Base-by-base conservation (phyloP, 2,329 filamentous ascomycete species). In the Cadophora malorum region DNA sequence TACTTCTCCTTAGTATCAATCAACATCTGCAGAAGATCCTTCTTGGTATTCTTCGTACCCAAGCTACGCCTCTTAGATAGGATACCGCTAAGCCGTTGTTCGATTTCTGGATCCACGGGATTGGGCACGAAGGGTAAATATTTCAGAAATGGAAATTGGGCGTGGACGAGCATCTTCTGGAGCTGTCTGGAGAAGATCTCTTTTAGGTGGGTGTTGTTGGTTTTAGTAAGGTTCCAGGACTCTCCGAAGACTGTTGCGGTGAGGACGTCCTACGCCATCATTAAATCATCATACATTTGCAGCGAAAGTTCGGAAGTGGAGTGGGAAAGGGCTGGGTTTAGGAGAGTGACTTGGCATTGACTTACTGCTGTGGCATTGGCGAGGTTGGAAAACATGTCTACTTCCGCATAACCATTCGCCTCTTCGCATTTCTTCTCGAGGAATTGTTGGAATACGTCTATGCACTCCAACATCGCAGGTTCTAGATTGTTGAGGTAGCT, bases 1-100 rank as follows among this genome's bases (percentile, higher is more conserved):
- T 55, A 55, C 52, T 55, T 55, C 25, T 55, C 53, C 47, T 72
- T 65, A 9, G 64, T 66, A 53, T 73, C 70, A 16, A 73, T 53
- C 33, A 73, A 69, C 14, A 72, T 69, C 49, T 72, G 71, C 8
- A 70, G 56, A 0, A 72, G 55, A 65, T 73, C 70, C n/a, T 67
- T 67, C 25, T 68, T 64, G 19, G 21, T 23, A 7, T 59, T 31
- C 19, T 38, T 49, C 25, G 68, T 62, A 33, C 23, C 52, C 16
- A 55, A 31, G 14, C 53, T 33, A n/a, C 68, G 55, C 23, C 70
- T 60, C 14, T 65, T 67, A 8, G 67, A 52, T 8, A 70, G 59
- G 9, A 70, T 69, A 10, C 33, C 47, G 31, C 67, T 64, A 7
- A 67, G 68, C 41, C 70, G 61, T 4, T 49, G 55, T 10, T 62